Evolutionary conservation across 495 filamentous ascomycete genomes (phyloP), one percentile per base, ranked within the genome.

Genomic region (Aspergillus cristatus): DNA sequence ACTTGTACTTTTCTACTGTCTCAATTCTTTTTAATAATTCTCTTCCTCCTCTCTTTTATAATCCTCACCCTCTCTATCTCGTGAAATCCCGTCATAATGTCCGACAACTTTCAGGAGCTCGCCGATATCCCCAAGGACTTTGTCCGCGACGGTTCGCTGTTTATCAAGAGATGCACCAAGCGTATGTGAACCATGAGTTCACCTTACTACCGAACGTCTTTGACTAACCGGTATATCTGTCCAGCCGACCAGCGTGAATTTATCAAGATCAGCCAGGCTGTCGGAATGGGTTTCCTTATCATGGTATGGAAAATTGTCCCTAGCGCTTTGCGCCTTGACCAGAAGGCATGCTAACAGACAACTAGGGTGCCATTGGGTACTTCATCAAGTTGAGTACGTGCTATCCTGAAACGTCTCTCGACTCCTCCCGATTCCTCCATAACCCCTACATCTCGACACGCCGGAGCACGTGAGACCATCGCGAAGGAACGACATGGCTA

Each of bases 201-300:
- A 24, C 32, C 40, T n/a, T 24, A 28, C 18, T 18, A 29, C 6
- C 32, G 28, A 24, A 16, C 7, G 26, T 5, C 29, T 24, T 6
- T 35, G 15, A 25, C 54, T 57, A 35, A 54, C 51, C 29, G 7
- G 43, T 3, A 22, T 18, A 45, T 8, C 18, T 15, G 3, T 30
- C 41, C 41, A 82, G 72, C 86, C 50, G 86, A 93, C 63, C 76
- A 78, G 62, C 72, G 78, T 39, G 88, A 94, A 57, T 97, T 94
- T 68, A 75, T 94, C 53, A 88, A 91, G 70, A 91, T 98, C 63
- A 86, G 77, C 52, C 88, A 95, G 63, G 90, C 91, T 42, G 91
- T 98, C 42, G 91, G 90, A 47, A 81, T 94, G 48, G 86, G 86
- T 33, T 93, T 94, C 65, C 53, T 93, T 18, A 76, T 90, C 29